These are phyloP conservation scores for Termitomyces sp. DNA, from an alignment of 768 basidiomycete species.

Conservation along the genomic window DNA sequence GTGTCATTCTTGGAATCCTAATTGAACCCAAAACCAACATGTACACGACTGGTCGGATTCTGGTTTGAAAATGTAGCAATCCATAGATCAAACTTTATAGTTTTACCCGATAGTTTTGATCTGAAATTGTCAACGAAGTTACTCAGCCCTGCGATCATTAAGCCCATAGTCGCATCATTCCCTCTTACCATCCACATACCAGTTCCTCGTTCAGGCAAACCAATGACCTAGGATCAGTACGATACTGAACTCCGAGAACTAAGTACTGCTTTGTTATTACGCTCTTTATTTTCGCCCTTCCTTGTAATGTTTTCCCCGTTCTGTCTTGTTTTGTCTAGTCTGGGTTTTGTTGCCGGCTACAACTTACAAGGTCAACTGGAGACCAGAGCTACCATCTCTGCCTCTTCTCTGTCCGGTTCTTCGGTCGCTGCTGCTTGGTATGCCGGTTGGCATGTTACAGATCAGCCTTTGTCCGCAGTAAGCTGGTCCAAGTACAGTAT, in stretches of 20 bases:
- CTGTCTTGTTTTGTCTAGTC: neutral
- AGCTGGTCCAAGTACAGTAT: slow-evolving; percentile 51
- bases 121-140: too few species aligned
- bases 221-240: neutral
- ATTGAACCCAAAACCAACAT: neutral
- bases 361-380: slow-evolving; percentile 1
- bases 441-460: slow-evolving; percentile 40
- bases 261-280: neutral
- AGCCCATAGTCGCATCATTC: neutral
- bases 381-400: slow-evolving; percentile 4
- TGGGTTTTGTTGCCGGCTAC: neutral
- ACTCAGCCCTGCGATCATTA: too few species aligned
- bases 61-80: too few species aligned
- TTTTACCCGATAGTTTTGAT: too few species aligned
- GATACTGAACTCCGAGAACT: neutral
- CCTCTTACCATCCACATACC: neutral
- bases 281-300: slow-evolving; percentile 3
- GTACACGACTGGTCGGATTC: neutral
- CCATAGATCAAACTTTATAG: too few species aligned
- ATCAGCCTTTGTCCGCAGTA: slow-evolving; percentile 40
- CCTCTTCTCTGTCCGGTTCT: slow-evolving; percentile 6
- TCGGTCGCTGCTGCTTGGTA: slow-evolving; percentile 41
- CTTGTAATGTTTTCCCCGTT: neutral
- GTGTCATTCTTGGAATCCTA: neutral
- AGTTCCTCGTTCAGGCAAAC: neutral